Conservation (phyloP, 164 flowering plant species). For the Buxus sempervirens region DNA sequence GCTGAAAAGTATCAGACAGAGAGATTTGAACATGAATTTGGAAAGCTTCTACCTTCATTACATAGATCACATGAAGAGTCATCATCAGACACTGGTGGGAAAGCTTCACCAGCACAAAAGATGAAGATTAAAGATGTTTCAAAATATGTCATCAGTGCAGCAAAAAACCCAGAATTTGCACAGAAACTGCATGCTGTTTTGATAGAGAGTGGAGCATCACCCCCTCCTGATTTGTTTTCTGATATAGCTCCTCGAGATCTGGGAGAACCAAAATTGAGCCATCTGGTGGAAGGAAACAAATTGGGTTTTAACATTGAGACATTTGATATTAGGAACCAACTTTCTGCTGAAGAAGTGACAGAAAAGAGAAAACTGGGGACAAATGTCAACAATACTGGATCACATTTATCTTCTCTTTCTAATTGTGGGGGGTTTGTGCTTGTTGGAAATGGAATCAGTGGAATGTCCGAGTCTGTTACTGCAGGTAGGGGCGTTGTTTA, state of each 20-base stretch:
- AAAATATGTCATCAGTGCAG: slow-evolving; percentile 74
- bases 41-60: slow-evolving; percentile 44
- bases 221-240: slow-evolving; percentile 64
- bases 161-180: slow-evolving; percentile 84
- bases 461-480: slow-evolving; percentile 13
- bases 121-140: slow-evolving; percentile 76
- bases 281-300: slow-evolving; percentile 17
- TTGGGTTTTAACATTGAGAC: slow-evolving; percentile 1
- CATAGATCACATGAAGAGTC: slow-evolving; percentile 31
- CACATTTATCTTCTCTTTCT: slow-evolving; percentile 20
- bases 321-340: slow-evolving; percentile 15
- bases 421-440: slow-evolving; percentile 28
- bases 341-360: slow-evolving; percentile 12
- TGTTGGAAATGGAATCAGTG: slow-evolving; percentile 21
- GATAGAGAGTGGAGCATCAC: slow-evolving; percentile 79
- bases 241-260: slow-evolving; percentile 34
- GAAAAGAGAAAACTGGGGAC: slow-evolving; percentile 15
- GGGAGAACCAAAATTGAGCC: slow-evolving; percentile 25
- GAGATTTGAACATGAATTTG: slow-evolving; percentile 52
- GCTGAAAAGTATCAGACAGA: slow-evolving; percentile 33
- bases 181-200: slow-evolving; percentile 81
- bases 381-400: slow-evolving; percentile 9
- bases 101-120: slow-evolving; percentile 56
- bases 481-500: slow-evolving; percentile 10
- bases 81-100: slow-evolving; percentile 28